These are phyloP conservation scores for Claviceps citrina DNA, from an alignment of 2,329 filamentous ascomycete genomes.

Conservation along the genomic window DNA sequence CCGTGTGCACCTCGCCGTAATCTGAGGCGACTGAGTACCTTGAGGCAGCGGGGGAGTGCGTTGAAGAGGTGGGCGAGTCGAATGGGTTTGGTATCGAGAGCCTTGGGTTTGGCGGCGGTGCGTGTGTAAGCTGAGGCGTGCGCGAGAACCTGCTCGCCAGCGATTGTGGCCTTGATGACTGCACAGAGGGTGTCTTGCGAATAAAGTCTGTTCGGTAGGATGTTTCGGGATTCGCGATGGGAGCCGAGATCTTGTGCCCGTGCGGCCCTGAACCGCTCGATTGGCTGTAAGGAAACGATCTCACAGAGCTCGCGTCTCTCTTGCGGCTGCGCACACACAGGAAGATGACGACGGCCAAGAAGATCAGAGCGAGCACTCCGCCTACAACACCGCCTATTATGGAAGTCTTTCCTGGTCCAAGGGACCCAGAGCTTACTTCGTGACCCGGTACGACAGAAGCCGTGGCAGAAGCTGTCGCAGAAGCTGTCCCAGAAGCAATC, in stretches of 20 bases:
- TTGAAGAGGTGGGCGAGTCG: slow-evolving; percentile 17
- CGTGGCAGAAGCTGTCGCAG: not conserved
- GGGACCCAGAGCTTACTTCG: slow-evolving; percentile 4
- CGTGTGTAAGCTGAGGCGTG: not conserved
- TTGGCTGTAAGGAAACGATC: slow-evolving; percentile 10
- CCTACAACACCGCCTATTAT: slow-evolving; percentile 33
- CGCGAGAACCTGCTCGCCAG: not conserved
- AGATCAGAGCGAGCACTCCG: slow-evolving; percentile 28
- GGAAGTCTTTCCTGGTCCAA: slow-evolving; percentile 20
- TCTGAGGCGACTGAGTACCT: slow-evolving; percentile 13
- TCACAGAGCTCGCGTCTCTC: slow-evolving; percentile 6
- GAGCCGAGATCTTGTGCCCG: slow-evolving; percentile 39
- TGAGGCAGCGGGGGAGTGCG: slow-evolving; percentile 8
- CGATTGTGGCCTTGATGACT: slow-evolving; percentile 7
- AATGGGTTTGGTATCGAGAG: slow-evolving; percentile 23
- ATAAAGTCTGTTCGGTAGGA: slow-evolving; percentile 38
- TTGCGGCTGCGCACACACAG: slow-evolving; percentile 22
- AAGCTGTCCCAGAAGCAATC: not conserved
- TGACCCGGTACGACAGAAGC: slow-evolving; percentile 6
- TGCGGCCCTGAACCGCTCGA: slow-evolving; percentile 10
- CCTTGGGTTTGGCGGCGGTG: slow-evolving; percentile 3
- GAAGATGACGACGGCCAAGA: slow-evolving; percentile 24
- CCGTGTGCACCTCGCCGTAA: slow-evolving; percentile 13
- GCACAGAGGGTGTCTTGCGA: slow-evolving; percentile 19
- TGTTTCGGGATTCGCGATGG: slow-evolving; percentile 29